These are phyloP conservation scores for Neofusicoccum cordaticola DNA, from an alignment of 2,329 filamentous ascomycete genomes.

Conservation along the genomic window DNA sequence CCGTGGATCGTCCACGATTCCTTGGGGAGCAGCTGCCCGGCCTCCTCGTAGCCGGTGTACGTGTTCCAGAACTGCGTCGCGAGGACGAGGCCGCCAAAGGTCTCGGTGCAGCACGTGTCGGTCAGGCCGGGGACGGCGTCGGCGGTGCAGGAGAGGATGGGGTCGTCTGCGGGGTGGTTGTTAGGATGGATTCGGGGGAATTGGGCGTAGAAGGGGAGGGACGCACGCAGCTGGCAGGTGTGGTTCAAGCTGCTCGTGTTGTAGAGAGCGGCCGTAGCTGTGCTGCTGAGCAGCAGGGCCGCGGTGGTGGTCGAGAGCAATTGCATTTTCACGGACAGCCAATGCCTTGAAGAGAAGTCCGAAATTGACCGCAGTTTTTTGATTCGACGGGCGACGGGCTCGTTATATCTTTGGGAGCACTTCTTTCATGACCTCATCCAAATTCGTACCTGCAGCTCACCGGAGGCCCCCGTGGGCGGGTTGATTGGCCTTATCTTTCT, in stretches of 20 bases:
- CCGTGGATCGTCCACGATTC: slow-evolving; percentile 61
- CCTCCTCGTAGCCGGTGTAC: slow-evolving; percentile 58
- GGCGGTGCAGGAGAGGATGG: slow-evolving; percentile 32
- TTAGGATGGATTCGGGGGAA: neutral
- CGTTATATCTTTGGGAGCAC: too few relatives aligned
- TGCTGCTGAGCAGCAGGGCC: slow-evolving; percentile 20
- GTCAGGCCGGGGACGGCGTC: slow-evolving; percentile 35
- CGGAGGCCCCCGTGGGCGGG: neutral
- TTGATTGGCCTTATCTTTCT: slow-evolving; percentile 8
- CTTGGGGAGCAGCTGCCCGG: slow-evolving; percentile 58
- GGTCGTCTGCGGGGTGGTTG: neutral
- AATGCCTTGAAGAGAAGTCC: neutral
- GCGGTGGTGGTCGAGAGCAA: neutral
- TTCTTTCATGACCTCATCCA: neutral
- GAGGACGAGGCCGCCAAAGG: slow-evolving; percentile 61
- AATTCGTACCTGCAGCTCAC: slow-evolving; percentile 2
- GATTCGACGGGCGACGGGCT: too few relatives aligned
- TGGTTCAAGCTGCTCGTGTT: slow-evolving; percentile 54
- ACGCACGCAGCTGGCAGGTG: slow-evolving; percentile 51
- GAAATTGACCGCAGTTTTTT: too few relatives aligned
- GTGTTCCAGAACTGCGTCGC: slow-evolving; percentile 65
- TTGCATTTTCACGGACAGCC: neutral
- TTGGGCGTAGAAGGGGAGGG: too few relatives aligned
- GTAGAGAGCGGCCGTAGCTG: slow-evolving; percentile 41
- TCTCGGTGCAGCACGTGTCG: slow-evolving; percentile 65